phyloP scores from a whole-genome alignment of 176 grass and related monocot species.

The Cenchrus fungigraminus region DNA sequence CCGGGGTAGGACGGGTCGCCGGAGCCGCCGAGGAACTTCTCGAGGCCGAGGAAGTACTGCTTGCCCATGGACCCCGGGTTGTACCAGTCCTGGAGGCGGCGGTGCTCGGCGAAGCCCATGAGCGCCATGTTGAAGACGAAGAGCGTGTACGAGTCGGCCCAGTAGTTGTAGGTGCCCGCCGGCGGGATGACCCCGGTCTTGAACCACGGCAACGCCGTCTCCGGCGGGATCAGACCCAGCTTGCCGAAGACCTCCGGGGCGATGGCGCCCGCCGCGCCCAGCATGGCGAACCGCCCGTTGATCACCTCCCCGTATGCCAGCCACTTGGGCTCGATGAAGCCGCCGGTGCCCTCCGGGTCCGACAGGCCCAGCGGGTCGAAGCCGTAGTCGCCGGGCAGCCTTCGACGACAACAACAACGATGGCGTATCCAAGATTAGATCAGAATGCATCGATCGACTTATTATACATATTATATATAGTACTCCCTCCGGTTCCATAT shows the following conservation, averaged over 20 bases:
- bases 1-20: constrained; percentile 82
- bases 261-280: constrained; percentile 68
- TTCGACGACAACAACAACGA: background rate
- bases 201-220: constrained; percentile 97
- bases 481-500: no score
- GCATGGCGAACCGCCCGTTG: constrained; percentile 89
- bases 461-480: no score
- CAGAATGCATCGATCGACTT: background rate
- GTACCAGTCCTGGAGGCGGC: constrained; percentile 92
- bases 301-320: constrained; percentile 93
- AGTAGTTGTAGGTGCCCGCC: constrained; percentile 85
- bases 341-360: constrained; percentile 94
- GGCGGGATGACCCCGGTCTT: constrained; percentile 85
- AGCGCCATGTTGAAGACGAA: constrained; percentile 93
- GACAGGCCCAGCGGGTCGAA: constrained; percentile 91
- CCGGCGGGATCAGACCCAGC: constrained; percentile 64
- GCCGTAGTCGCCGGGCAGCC: constrained; percentile 78
- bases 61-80: constrained; percentile 87
- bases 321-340: constrained; percentile 98
- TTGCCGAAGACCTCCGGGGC: constrained; percentile 80
- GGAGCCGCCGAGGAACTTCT: constrained; percentile 78
- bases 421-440: background rate
- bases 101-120: constrained; percentile 97
- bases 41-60: constrained; percentile 91
- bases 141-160: constrained; percentile 95